Conservation (phyloP, 73 alveolate genomes). For the Paramecium octaurelia region DNA sequence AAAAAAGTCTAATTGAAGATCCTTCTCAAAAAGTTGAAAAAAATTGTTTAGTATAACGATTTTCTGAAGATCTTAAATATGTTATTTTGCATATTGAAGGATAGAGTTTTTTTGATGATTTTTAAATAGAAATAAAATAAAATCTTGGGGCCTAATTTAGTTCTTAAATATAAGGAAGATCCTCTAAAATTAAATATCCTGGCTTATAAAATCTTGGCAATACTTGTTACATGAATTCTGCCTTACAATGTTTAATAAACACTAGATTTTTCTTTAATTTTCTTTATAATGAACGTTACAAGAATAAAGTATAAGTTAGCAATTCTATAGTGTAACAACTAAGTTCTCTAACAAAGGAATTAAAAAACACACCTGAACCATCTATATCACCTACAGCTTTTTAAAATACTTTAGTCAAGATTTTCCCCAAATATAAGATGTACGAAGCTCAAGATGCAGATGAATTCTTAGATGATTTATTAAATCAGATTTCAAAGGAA, state of each 20-base stretch:
- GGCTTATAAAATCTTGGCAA: not conserved
- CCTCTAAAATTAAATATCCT: not conserved
- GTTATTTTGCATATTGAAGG: not conserved
- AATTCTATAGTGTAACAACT: not conserved
- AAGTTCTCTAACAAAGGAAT: not conserved
- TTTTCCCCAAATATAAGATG: not conserved
- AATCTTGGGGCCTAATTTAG: too few species aligned
- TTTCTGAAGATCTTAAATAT: not conserved
- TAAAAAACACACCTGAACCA: not conserved
- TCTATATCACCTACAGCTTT: not conserved
- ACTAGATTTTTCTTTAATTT: not conserved
- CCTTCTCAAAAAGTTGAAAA: not conserved
- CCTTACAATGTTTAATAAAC: not conserved
- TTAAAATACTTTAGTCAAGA: not conserved
- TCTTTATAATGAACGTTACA: not conserved
- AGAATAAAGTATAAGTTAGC: not conserved
- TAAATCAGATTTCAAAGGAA: not conserved
- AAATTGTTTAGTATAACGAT: not conserved
- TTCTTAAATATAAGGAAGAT: too few species aligned
- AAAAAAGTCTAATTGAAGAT: not conserved
- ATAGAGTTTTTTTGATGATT: not conserved
- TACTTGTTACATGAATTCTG: not conserved
- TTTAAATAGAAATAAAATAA: too few species aligned
- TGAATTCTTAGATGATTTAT: not conserved
- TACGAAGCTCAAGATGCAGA: not conserved